phyloP scores from a whole-genome alignment of 345 rosid species.

The Rhodamnia rubescens region DNA sequence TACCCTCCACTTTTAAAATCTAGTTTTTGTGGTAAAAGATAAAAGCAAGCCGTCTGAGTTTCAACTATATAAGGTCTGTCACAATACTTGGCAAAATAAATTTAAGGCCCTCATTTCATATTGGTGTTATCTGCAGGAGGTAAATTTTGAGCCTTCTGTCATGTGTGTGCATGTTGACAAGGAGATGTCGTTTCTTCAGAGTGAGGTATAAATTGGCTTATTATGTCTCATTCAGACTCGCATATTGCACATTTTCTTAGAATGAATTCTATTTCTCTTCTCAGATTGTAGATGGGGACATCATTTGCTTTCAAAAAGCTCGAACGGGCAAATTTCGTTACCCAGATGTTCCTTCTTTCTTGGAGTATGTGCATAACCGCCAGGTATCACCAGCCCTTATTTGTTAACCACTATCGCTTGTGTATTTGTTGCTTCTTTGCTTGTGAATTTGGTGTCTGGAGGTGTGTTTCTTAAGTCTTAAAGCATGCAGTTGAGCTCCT shows the following conservation, averaged over 20 bases:
- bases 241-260: background rate
- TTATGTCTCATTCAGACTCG: slow-evolving; percentile 15
- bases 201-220: slow-evolving; percentile 36
- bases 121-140: slow-evolving; percentile 11
- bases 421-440: background rate
- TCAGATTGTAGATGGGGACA: slow-evolving; percentile 42
- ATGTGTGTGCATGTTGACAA: slow-evolving; percentile 54
- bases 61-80: slow-evolving; percentile 8
- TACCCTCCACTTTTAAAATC: background rate
- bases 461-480: too few species aligned
- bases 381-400: slow-evolving; percentile 34
- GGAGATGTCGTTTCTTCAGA: slow-evolving; percentile 24
- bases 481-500: too few species aligned
- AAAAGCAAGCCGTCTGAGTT: background rate
- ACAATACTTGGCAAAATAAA: background rate
- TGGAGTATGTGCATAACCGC: slow-evolving; percentile 88
- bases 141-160: slow-evolving; percentile 41
- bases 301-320: slow-evolving; percentile 20
- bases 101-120: background rate
- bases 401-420: background rate
- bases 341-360: slow-evolving; percentile 74
- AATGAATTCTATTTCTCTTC: background rate
- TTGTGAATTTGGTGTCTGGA: background rate
- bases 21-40: background rate
- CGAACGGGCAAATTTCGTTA: slow-evolving; percentile 34